Percentiles rank a stretch among this genome's conserved stretches.
Evolutionary conservation across 1,139 yeast species (phyloP).

Genomic region (Protomyces macrosporus): DNA sequence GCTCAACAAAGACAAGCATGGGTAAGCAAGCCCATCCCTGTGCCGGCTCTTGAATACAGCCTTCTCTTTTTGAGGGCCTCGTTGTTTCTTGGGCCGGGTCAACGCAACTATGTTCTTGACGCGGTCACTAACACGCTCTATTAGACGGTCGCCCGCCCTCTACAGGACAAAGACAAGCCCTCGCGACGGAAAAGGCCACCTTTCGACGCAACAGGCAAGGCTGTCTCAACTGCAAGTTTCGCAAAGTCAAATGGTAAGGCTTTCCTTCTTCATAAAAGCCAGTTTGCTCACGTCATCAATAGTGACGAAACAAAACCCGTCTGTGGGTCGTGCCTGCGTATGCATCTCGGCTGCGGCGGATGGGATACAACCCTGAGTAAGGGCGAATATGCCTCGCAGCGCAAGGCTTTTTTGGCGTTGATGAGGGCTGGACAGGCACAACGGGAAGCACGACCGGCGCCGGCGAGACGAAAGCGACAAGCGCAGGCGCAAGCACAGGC

Average conservation of each 20-base stretch:
- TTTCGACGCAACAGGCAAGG: slow-evolving; percentile 19
- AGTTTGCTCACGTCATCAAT: neutral
- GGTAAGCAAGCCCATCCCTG: neutral
- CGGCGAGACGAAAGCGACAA: neutral
- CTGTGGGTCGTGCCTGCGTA: slow-evolving; percentile 16
- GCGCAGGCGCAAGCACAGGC: neutral
- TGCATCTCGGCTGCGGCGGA: slow-evolving; percentile 17
- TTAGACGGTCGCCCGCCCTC: too few species aligned
- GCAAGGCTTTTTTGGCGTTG: slow-evolving; percentile 6
- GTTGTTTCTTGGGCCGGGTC: too few species aligned
- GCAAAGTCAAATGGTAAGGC: slow-evolving; percentile 20
- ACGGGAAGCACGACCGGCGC: neutral
- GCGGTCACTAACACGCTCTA: too few species aligned
- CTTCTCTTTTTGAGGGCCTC: too few species aligned
- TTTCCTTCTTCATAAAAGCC: neutral
- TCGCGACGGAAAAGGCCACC: neutral
- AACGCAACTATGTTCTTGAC: too few species aligned
- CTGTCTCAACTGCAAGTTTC: slow-evolving; percentile 24
- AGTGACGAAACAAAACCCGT: slow-evolving; percentile 19
- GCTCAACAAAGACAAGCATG: neutral
- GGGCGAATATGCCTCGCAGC: slow-evolving; percentile 17
- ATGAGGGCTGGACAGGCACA: neutral
- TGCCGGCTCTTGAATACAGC: neutral
- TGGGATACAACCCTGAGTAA: slow-evolving; percentile 16
- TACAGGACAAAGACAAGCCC: too few species aligned